Percentiles rank a stretch among this genome's conserved stretches.
Evolutionary conservation across 2,329 filamentous ascomycete species (phyloP).

Genomic region (Fusarium transvaalense): DNA sequence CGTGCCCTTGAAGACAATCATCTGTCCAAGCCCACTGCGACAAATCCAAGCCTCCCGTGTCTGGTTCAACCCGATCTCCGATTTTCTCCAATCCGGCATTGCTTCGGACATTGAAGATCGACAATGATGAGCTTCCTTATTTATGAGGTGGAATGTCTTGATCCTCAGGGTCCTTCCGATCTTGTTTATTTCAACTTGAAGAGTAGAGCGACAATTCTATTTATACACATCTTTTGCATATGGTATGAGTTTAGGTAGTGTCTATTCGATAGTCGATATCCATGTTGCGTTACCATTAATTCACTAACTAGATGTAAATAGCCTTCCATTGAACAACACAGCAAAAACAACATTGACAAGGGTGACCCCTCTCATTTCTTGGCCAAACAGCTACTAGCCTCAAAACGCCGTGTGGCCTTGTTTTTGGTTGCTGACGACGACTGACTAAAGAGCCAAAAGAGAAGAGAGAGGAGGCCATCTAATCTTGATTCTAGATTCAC

Average conservation of each 20-base stretch:
- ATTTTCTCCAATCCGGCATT: conserved; percentile 33
- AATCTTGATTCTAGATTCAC: conserved; percentile 8
- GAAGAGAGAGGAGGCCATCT: conserved; percentile 20
- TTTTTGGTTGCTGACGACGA: conserved; percentile 47
- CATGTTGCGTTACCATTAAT: conserved; percentile 12
- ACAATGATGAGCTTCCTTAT: conserved; percentile 15
- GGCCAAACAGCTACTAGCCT: conserved; percentile 34
- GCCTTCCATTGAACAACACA: conserved; percentile 23
- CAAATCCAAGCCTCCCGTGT: conserved; percentile 33
- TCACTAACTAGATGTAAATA: background rate
- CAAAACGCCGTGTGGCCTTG: conserved; percentile 32
- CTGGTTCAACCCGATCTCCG: conserved; percentile 38
- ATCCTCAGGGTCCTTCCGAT: background rate
- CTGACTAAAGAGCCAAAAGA: conserved; percentile 22
- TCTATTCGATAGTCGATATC: background rate
- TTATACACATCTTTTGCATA: background rate
- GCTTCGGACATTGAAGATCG: conserved; percentile 23
- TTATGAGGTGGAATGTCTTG: background rate
- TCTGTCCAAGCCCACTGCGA: conserved; percentile 15
- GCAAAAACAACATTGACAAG: conserved; percentile 33
- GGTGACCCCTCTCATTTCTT: conserved; percentile 36
- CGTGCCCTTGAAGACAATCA: conserved; percentile 8
- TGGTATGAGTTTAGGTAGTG: background rate
- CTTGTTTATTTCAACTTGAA: background rate
- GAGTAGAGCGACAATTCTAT: background rate